Conservation (phyloP, 2,329 filamentous ascomycete species). For the Parafenestella ontariensis region DNA sequence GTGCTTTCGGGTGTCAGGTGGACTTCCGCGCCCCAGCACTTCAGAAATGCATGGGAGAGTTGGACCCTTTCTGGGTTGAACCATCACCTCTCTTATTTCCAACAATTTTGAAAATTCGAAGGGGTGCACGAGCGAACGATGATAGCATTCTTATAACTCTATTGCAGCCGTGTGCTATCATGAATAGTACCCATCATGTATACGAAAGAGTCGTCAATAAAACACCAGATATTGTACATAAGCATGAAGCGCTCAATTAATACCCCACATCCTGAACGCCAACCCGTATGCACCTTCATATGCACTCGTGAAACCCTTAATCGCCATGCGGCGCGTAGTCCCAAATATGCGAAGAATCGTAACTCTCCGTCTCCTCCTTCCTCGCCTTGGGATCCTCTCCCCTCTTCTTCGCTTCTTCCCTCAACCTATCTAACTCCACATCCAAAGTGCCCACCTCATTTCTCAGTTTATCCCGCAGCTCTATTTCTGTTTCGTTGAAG, state of each 20-base stretch:
- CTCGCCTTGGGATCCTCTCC: conserved; percentile 42
- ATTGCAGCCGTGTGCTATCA: no score
- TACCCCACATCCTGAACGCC: conserved; percentile 16
- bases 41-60: no score
- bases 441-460: conserved; percentile 33
- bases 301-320: conserved; percentile 5
- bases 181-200: no score
- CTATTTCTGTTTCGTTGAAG: conserved; percentile 29
- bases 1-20: no score
- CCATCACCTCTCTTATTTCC: no score
- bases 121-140: no score
- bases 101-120: no score
- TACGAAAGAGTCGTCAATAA: background rate
- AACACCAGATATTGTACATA: background rate
- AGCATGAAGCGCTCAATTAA: background rate
- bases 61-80: no score
- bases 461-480: conserved; percentile 29
- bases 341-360: conserved; percentile 45
- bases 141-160: no score
- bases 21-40: no score
- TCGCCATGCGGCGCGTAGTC: conserved; percentile 41
- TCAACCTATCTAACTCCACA: conserved; percentile 32
- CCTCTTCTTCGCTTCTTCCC: conserved; percentile 42
- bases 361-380: conserved; percentile 44
- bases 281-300: conserved; percentile 15